phyloP scores from a whole-genome alignment of 2,329 filamentous ascomycete species.

The Penicillium sp. region DNA sequence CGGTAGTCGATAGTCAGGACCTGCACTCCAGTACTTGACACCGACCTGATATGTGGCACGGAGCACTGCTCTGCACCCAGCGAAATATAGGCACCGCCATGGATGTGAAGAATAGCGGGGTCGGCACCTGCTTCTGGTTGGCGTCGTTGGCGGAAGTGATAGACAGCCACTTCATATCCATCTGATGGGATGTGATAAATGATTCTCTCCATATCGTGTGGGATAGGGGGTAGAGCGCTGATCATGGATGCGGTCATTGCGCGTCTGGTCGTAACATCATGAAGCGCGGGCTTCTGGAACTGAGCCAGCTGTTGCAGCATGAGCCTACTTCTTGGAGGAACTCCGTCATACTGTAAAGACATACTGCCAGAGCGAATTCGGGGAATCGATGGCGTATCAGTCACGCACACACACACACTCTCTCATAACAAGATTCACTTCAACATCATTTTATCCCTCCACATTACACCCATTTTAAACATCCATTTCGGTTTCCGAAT shows the following conservation, averaged over 20 bases:
- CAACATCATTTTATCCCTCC: background rate
- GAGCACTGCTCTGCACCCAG: constrained; percentile 29
- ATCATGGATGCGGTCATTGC: constrained; percentile 1
- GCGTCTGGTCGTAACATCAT: constrained; percentile 6
- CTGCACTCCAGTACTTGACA: constrained; percentile 28
- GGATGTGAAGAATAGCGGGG: constrained; percentile 38
- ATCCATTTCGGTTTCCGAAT: background rate
- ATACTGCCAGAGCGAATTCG: background rate
- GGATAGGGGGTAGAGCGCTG: background rate
- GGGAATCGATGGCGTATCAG: background rate
- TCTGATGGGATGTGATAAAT: constrained; percentile 8
- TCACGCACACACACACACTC: too few relatives aligned
- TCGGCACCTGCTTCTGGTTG: background rate
- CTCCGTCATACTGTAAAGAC: constrained; percentile 17
- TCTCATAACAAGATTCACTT: background rate
- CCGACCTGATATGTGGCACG: constrained; percentile 25
- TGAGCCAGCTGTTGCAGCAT: constrained; percentile 3
- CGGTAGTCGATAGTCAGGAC: constrained; percentile 45
- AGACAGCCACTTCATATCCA: constrained; percentile 7
- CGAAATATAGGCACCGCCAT: constrained; percentile 45
- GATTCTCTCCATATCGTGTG: constrained; percentile 11
- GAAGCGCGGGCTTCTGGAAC: background rate
- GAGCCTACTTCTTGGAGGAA: constrained; percentile 9
- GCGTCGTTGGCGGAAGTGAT: constrained; percentile 12
- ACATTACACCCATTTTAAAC: background rate